Percentiles rank a stretch among this genome's conserved stretches.
Evolutionary conservation across 805 yeast genomes (phyloP).

Genomic region (Pichia sporocuriosa): DNA sequence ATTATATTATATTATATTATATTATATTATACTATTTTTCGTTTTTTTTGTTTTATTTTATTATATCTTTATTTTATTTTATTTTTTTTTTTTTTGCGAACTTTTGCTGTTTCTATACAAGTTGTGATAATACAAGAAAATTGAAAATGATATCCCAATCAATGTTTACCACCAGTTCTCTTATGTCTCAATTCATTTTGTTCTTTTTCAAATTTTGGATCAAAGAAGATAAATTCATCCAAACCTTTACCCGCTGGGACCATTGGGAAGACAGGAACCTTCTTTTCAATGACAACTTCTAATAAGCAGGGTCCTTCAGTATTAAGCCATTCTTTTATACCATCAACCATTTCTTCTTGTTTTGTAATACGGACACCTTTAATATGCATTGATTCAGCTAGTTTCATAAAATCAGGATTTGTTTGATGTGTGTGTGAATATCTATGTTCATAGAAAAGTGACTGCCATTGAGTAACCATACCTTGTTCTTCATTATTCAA

Average conservation of each 20-base stretch:
- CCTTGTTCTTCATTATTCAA: constrained; percentile 98
- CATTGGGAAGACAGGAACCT: constrained; percentile 97
- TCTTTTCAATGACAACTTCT: constrained; percentile 86
- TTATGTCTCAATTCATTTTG: constrained; percentile 59
- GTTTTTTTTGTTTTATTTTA: too few species aligned
- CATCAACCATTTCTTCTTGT: constrained; percentile 57
- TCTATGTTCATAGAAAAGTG: constrained; percentile 92
- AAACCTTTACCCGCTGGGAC: constrained; percentile 94
- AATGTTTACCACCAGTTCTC: constrained; percentile 71
- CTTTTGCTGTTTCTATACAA: too few species aligned
- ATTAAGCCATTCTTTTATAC: constrained; percentile 63
- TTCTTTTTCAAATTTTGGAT: constrained; percentile 70
- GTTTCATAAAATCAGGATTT: constrained; percentile 88
- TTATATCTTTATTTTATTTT: too few species aligned
- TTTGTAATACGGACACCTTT: constrained; percentile 68
- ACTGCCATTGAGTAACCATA: constrained; percentile 99
- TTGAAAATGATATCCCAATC: too few species aligned
- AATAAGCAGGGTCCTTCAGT: constrained; percentile 78
- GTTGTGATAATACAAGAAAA: too few species aligned
- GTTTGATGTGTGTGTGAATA: constrained; percentile 96
- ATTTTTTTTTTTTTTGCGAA: too few species aligned
- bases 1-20: too few species aligned
- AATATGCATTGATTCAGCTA: constrained; percentile 92
- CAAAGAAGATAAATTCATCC: constrained; percentile 86
- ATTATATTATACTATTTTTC: too few species aligned